A percentile compares a stretch with the other conserved stretches of the same genome.
Evolutionary conservation across 148 eudicot species (phyloP).

Genomic region (Beta vulgaris): DNA sequence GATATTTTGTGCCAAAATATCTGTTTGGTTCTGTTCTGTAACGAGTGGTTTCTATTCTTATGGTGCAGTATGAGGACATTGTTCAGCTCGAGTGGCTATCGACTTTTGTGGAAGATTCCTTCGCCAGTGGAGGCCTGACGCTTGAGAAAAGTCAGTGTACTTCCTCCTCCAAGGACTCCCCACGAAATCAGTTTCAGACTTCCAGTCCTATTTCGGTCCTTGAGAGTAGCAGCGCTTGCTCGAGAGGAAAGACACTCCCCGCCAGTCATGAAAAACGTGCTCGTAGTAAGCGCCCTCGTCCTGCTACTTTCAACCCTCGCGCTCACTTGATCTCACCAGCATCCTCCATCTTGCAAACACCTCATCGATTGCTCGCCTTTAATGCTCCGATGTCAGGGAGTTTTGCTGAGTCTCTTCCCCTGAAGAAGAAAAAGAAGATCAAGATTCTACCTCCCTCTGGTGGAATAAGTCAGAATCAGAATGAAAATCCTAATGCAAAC

Average conservation of each 20-base stretch:
- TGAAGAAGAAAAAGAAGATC: conserved; percentile 58
- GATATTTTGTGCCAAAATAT: neutral
- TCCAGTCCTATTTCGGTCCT: conserved; percentile 77
- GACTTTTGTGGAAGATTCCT: conserved; percentile 83
- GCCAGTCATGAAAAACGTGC: conserved; percentile 59
- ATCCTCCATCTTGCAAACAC: conserved; percentile 32
- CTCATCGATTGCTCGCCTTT: conserved; percentile 6
- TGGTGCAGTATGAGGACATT: conserved; percentile 79
- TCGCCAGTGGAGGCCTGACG: conserved; percentile 64
- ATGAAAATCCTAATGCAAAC: conserved; percentile 14
- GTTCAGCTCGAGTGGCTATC: conserved; percentile 93
- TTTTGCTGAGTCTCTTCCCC: conserved; percentile 33
- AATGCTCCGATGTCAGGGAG: conserved; percentile 29
- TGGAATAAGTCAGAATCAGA: conserved; percentile 21
- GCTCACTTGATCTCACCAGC: conserved; percentile 41
- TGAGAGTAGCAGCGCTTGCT: conserved; percentile 67
- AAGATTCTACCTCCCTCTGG: conserved; percentile 40
- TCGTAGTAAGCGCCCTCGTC: conserved; percentile 89
- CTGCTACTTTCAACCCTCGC: conserved; percentile 59
- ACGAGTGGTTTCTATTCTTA: neutral
- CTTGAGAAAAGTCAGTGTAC: conserved; percentile 34
- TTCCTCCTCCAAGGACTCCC: conserved; percentile 30
- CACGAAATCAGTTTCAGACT: conserved; percentile 51
- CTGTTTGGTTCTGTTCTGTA: neutral
- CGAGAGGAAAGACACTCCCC: conserved; percentile 37